phyloP scores from a whole-genome alignment of 2,329 filamentous ascomycete species.

The Ambrosiella beaveri region DNA sequence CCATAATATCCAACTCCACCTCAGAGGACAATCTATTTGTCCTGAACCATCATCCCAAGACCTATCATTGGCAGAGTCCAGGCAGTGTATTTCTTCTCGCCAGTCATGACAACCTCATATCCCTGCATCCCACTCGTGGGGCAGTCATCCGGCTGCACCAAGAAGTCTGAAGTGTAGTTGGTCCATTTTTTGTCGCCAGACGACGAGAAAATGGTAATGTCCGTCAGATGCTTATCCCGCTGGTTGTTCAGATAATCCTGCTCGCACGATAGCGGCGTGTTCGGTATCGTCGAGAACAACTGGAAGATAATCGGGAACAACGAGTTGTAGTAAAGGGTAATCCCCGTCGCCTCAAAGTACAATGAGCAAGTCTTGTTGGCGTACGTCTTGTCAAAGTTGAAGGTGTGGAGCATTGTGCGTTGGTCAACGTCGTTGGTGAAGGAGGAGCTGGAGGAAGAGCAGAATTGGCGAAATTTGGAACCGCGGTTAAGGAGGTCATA shows the following conservation, averaged over 20 bases:
- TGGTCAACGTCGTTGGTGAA: conserved; percentile 17
- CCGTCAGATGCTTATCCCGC: conserved; percentile 16
- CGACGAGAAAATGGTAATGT: conserved; percentile 8
- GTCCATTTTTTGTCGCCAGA: conserved; percentile 6
- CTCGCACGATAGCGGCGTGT: conserved; percentile 15
- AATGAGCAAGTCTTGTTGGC: conserved; percentile 17
- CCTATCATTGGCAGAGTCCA: conserved; percentile 6
- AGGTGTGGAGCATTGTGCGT: conserved; percentile 18
- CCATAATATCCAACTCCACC: neutral
- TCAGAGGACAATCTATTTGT: neutral
- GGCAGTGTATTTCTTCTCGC: conserved; percentile 4
- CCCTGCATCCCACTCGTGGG: conserved; percentile 1
- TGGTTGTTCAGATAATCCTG: conserved; percentile 16
- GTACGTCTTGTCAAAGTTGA: conserved; percentile 16
- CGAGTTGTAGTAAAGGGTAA: conserved; percentile 16
- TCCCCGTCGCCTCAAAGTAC: conserved; percentile 12
- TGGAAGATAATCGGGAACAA: conserved; percentile 18
- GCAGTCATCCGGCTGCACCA: conserved; percentile 1
- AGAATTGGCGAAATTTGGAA: conserved; percentile 4
- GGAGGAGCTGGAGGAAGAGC: conserved; percentile 1
- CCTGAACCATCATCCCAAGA: conserved; percentile 3
- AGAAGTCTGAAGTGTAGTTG: conserved; percentile 10
- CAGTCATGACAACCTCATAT: conserved; percentile 11
- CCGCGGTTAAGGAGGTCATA: conserved; percentile 6
- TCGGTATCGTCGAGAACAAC: conserved; percentile 16